phyloP scores from a whole-genome alignment of 2,329 filamentous ascomycete species.

The Colletotrichum liaoningense region DNA sequence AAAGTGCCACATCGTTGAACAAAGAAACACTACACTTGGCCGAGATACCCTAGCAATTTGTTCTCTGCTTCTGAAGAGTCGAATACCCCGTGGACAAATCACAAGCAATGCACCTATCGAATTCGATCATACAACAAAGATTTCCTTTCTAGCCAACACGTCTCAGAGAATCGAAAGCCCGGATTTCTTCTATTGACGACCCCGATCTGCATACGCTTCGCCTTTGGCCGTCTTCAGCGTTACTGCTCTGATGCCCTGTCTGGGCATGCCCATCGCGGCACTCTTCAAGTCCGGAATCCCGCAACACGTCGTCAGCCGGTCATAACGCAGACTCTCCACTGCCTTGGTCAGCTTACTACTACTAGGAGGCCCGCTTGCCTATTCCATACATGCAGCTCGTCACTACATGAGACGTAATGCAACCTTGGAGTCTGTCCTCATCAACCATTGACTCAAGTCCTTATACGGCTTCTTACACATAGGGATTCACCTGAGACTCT shows the following conservation, averaged over 20 bases:
- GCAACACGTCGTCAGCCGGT: not conserved
- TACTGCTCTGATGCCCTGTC: not conserved
- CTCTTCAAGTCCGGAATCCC: not conserved
- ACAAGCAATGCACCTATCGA: not conserved
- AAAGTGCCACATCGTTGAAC: not conserved
- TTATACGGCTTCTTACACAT: not conserved
- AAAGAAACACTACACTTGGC: not conserved
- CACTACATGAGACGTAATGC: constrained; percentile 1
- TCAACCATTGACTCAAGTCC: not conserved
- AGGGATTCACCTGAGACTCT: constrained; percentile 10
- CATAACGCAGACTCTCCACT: not conserved
- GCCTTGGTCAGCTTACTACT: not conserved
- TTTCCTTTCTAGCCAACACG: not conserved
- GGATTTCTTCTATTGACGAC: not conserved
- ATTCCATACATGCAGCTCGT: not conserved
- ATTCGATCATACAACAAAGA: not conserved
- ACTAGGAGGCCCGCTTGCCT: not conserved
- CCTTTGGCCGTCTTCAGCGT: not conserved
- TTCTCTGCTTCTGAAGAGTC: not conserved
- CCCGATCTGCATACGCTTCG: not conserved
- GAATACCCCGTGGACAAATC: not conserved
- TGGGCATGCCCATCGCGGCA: not conserved
- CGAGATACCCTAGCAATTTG: not conserved
- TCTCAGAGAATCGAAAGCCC: not conserved
- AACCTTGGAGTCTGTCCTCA: not conserved